Percentiles rank a stretch among this genome's conserved stretches.
These are phyloP conservation scores for Lizonia empirigonia DNA, from an alignment of 2,329 filamentous ascomycete genomes.

Conservation along the genomic window DNA sequence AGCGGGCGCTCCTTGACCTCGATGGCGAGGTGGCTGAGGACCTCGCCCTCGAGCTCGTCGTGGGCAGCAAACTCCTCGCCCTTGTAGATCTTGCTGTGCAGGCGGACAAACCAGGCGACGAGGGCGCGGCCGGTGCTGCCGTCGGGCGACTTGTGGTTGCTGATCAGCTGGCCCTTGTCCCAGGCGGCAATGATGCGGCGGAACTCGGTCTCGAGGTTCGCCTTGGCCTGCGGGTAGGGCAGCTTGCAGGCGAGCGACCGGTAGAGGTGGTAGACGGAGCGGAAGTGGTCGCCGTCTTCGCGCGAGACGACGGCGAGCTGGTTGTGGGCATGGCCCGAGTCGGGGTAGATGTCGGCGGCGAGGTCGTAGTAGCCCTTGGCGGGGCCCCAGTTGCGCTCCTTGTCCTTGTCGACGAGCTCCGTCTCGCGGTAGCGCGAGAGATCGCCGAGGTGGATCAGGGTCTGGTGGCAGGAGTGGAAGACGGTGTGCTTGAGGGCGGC, in stretches of 20 bases:
- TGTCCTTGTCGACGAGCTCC: constrained; percentile 70
- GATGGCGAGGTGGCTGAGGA: constrained; percentile 76
- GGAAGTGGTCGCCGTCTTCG: constrained; percentile 77
- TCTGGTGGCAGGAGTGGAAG: constrained; percentile 77
- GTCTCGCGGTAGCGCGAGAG: constrained; percentile 82
- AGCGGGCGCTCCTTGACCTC: constrained; percentile 72
- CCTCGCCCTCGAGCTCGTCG: constrained; percentile 82
- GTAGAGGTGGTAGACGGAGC: constrained; percentile 88
- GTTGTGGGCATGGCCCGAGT: constrained; percentile 82
- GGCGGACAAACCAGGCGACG: constrained; percentile 79
- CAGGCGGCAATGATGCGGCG: constrained; percentile 65
- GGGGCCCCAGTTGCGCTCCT: constrained; percentile 75
- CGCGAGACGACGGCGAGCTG: constrained; percentile 87
- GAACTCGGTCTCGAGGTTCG: constrained; percentile 82
- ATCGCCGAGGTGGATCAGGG: constrained; percentile 86
- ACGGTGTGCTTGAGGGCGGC: constrained; percentile 64
- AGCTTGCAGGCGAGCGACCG: constrained; percentile 75
- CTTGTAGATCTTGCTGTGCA: constrained; percentile 84
- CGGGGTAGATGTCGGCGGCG: constrained; percentile 77
- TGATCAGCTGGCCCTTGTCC: constrained; percentile 60
- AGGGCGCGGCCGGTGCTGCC: constrained; percentile 67
- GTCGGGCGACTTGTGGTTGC: constrained; percentile 44
- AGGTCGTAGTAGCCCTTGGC: constrained; percentile 85
- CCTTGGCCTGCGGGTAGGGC: constrained; percentile 74
- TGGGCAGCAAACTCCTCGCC: constrained; percentile 76